A percentile compares a stretch with the other conserved stretches of the same genome.
Conservation (phyloP, 805 yeast species). For the Yarrowia yakushimensis region DNA sequence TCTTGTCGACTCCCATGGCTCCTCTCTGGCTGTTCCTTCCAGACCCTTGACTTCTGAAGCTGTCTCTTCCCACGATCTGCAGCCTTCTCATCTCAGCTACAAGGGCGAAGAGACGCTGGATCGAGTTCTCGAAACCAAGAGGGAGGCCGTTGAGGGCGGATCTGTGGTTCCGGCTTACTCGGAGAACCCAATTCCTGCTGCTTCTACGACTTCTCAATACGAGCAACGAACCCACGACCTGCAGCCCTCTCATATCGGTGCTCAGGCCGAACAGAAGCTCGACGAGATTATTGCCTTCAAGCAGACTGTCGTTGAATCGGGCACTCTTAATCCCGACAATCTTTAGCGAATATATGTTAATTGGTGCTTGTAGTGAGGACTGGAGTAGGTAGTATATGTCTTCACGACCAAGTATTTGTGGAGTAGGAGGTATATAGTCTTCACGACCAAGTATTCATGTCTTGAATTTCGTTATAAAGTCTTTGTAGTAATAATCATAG, state of each 20-base stretch:
- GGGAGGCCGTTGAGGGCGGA: conserved; percentile 69
- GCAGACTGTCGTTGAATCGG: not conserved
- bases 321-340: not conserved
- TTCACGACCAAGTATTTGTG: too few relatives aligned
- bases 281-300: conserved; percentile 2
- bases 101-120: conserved; percentile 39
- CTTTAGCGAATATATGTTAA: not conserved
- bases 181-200: conserved; percentile 2
- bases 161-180: not conserved
- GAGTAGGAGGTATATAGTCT: too few relatives aligned
- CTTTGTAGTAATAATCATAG: too few relatives aligned
- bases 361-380: too few relatives aligned
- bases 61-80: not conserved
- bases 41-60: not conserved
- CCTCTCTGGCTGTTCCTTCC: not conserved
- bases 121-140: conserved; percentile 76
- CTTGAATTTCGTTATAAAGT: too few relatives aligned
- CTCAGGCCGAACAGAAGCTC: conserved; percentile 1
- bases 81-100: not conserved
- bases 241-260: conserved; percentile 3
- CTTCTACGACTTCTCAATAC: not conserved
- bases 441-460: too few relatives aligned
- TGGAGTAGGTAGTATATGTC: too few relatives aligned
- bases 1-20: not conserved
- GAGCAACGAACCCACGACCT: not conserved